These are phyloP conservation scores for Dioscorea cayenensis DNA, from an alignment of 116 monocot species.

Conservation along the genomic window DNA sequence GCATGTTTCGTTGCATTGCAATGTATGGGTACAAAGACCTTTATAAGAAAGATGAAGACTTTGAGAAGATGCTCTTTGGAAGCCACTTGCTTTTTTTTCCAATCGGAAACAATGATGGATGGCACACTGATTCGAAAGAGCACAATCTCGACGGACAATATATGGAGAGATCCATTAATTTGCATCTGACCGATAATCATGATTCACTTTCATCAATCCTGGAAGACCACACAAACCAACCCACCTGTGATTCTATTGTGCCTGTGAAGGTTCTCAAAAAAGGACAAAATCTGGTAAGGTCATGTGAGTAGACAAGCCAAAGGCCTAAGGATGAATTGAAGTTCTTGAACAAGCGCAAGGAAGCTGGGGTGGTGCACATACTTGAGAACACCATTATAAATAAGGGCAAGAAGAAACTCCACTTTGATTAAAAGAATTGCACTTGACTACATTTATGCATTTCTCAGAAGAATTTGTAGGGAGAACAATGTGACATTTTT, in stretches of 20 bases:
- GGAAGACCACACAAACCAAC: not conserved
- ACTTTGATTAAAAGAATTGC: constrained; percentile 52
- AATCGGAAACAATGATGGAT: constrained; percentile 87
- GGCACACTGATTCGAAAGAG: constrained; percentile 74
- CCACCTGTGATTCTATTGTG: constrained; percentile 35
- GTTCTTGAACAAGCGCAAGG: constrained; percentile 43
- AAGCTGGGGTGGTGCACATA: constrained; percentile 84
- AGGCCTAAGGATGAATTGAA: constrained; percentile 37
- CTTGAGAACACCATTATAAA: constrained; percentile 71
- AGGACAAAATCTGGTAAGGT: constrained; percentile 4
- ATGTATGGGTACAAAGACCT: constrained; percentile 92
- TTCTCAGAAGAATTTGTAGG: constrained; percentile 69
- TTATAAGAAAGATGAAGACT: constrained; percentile 76
- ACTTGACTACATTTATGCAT: constrained; percentile 64
- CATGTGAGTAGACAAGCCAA: constrained; percentile 17
- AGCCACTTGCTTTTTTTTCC: constrained; percentile 42
- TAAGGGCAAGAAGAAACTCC: constrained; percentile 58
- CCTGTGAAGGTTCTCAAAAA: constrained; percentile 13
- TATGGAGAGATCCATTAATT: constrained; percentile 3
- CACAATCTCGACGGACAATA: constrained; percentile 11
- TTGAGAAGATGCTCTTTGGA: constrained; percentile 81
- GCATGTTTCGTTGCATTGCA: constrained; percentile 90
- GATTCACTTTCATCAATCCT: not conserved
- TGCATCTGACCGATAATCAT: not conserved
- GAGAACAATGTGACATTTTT: constrained; percentile 76